Conservation (phyloP, 495 filamentous ascomycete species). For the Xylona heveae region DNA sequence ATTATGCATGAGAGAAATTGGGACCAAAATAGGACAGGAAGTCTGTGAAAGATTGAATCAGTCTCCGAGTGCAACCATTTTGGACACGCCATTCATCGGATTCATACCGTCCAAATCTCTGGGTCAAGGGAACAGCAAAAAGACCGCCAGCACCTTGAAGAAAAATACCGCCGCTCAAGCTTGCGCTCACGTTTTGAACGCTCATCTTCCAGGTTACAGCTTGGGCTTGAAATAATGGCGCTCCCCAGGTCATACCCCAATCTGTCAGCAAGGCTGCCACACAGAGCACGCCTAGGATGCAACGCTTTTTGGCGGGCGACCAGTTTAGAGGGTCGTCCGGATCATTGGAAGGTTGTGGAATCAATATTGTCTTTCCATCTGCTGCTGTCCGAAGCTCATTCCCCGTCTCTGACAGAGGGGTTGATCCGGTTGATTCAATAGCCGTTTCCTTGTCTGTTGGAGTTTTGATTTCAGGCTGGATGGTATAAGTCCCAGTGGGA, state of each 20-base stretch:
- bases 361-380: slow-evolving; percentile 9
- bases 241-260: slow-evolving; percentile 28
- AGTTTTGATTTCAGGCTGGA: too few relatives aligned
- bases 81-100: neutral
- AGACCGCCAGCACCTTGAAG: slow-evolving; percentile 30
- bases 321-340: slow-evolving; percentile 11
- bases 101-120: slow-evolving; percentile 24
- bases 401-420: too few relatives aligned
- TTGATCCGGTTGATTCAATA: too few relatives aligned
- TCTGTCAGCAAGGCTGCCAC: slow-evolving; percentile 11
- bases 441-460: too few relatives aligned
- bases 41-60: slow-evolving; percentile 11
- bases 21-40: slow-evolving; percentile 29
- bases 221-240: slow-evolving; percentile 25
- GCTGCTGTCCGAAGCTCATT: too few relatives aligned
- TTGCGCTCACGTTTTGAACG: slow-evolving; percentile 19
- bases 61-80: slow-evolving; percentile 1
- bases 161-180: slow-evolving; percentile 27
- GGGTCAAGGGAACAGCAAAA: slow-evolving; percentile 26
- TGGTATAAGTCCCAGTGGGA: too few relatives aligned
- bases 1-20: slow-evolving; percentile 25
- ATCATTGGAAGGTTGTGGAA: slow-evolving; percentile 10
- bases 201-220: slow-evolving; percentile 25
- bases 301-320: slow-evolving; percentile 10
- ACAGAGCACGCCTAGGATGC: slow-evolving; percentile 5